These are phyloP conservation scores for Parachaetomium inaequale DNA, from an alignment of 495 filamentous ascomycete species.

Conservation along the genomic window DNA sequence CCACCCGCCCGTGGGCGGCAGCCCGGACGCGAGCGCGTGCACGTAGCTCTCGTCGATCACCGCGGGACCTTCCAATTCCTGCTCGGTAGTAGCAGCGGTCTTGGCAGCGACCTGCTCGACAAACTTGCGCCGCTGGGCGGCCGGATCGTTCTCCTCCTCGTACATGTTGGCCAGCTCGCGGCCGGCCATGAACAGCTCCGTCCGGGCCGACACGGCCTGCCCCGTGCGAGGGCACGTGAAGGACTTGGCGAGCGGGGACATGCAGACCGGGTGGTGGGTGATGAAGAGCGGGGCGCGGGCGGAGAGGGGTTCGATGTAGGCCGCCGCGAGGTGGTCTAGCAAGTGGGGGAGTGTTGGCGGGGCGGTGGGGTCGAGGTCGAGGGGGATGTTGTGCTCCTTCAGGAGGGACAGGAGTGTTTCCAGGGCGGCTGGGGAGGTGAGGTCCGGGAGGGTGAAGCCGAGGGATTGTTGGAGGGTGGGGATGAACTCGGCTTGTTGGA, in stretches of 20 bases:
- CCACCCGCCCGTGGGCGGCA: slow-evolving; percentile 95
- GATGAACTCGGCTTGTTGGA: slow-evolving; percentile 75
- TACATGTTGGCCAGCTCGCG: slow-evolving; percentile 90
- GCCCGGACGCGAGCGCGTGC: slow-evolving; percentile 74
- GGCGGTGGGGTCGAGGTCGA: slow-evolving; percentile 42
- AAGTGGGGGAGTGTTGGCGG: slow-evolving; percentile 66
- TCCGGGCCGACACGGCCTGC: slow-evolving; percentile 70
- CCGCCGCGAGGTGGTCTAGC: slow-evolving; percentile 74
- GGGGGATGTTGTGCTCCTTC: slow-evolving; percentile 39
- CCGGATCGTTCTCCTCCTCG: slow-evolving; percentile 95
- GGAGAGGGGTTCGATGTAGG: slow-evolving; percentile 67
- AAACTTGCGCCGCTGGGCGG: slow-evolving; percentile 83
- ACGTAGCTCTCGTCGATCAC: slow-evolving; percentile 78
- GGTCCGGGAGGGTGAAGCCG: slow-evolving; percentile 63
- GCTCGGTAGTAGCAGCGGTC: background rate
- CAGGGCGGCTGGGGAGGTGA: slow-evolving; percentile 53
- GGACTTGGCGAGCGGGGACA: slow-evolving; percentile 89
- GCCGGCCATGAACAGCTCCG: slow-evolving; percentile 80
- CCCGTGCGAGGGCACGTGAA: slow-evolving; percentile 58
- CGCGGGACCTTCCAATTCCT: slow-evolving; percentile 25
- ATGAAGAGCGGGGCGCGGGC: slow-evolving; percentile 78
- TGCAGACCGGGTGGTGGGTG: slow-evolving; percentile 82
- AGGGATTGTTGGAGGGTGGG: slow-evolving; percentile 67
- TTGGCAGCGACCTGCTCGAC: slow-evolving; percentile 33
- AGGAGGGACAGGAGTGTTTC: slow-evolving; percentile 57